Conservation (phyloP, 495 filamentous ascomycete species). For the Pseudoneurospora amorphoporcata region DNA sequence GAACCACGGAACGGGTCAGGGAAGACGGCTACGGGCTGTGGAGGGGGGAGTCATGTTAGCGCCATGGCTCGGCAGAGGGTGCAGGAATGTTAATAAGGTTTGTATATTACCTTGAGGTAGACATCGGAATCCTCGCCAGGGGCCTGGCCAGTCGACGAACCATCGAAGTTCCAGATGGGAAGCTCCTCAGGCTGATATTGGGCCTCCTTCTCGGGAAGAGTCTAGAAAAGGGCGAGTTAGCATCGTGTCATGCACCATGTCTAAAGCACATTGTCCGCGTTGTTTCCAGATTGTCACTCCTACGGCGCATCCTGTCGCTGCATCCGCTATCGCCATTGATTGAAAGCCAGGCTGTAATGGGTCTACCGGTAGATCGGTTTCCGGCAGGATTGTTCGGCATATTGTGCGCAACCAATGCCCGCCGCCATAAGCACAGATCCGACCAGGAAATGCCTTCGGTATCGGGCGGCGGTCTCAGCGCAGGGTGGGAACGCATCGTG, state of each 20-base stretch:
- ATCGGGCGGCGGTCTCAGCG: background rate
- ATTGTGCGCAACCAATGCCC: background rate
- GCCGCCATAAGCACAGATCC: background rate
- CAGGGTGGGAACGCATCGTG: background rate
- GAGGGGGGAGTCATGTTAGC: background rate
- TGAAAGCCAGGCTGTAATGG: background rate
- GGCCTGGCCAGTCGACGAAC: conserved; percentile 88
- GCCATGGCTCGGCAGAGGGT: background rate
- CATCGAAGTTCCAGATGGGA: conserved; percentile 98
- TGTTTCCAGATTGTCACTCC: background rate
- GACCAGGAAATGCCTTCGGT: background rate
- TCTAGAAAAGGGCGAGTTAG: conserved; percentile 43
- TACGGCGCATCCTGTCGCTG: background rate
- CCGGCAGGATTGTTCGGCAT: background rate
- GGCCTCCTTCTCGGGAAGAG: conserved; percentile 52
- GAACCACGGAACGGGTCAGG: conserved; percentile 81
- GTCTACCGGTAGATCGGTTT: background rate
- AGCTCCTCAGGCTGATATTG: conserved; percentile 60
- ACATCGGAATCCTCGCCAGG: conserved; percentile 96
- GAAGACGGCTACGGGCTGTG: conserved; percentile 56
- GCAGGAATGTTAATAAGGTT: too few species aligned
- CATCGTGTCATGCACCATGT: conserved; percentile 3
- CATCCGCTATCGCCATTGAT: background rate
- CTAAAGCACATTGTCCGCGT: conserved; percentile 5
- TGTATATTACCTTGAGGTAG: conserved; percentile 50